Conservation (phyloP, 805 yeast species). For the Zygosaccharomyces bisporus region DNA sequence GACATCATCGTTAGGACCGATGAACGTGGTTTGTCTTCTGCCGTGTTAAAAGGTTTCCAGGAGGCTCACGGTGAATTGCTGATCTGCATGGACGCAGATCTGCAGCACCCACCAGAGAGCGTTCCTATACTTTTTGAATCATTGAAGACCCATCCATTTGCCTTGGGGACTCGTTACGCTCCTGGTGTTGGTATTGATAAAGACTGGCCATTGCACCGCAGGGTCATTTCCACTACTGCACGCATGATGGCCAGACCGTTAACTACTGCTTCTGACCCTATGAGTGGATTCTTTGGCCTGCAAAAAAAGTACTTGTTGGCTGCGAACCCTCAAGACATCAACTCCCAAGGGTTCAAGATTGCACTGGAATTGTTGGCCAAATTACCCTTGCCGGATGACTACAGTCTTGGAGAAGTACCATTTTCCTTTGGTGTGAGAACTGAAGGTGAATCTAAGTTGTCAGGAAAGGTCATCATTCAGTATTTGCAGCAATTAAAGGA, state of each 20-base stretch:
- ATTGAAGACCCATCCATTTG: conserved; percentile 43
- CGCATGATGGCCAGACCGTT: conserved; percentile 47
- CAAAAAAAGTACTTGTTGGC: conserved; percentile 42
- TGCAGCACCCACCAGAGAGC: conserved; percentile 52
- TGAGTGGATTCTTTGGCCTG: conserved; percentile 51
- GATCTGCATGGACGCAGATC: conserved; percentile 52
- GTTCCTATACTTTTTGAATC: conserved; percentile 44
- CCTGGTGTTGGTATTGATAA: conserved; percentile 52
- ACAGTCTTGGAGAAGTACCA: conserved; percentile 45
- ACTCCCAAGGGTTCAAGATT: conserved; percentile 47
- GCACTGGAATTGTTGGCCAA: conserved; percentile 48
- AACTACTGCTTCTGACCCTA: conserved; percentile 51
- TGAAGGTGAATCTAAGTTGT: conserved; percentile 50
- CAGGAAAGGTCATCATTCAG: conserved; percentile 47
- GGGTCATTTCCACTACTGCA: conserved; percentile 48
- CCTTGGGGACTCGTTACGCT: conserved; percentile 50
- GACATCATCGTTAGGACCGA: conserved; percentile 47
- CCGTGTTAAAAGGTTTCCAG: conserved; percentile 46
- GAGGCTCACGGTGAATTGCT: conserved; percentile 47
- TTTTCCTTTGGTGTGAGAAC: conserved; percentile 52
- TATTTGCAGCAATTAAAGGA: conserved; percentile 46
- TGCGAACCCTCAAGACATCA: conserved; percentile 37
- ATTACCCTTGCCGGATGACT: conserved; percentile 40
- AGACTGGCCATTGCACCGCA: conserved; percentile 51
- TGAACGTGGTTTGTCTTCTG: conserved; percentile 49